A percentile compares a stretch with the other conserved stretches of the same genome.
phyloP scores from a whole-genome alignment of 208 protist genomes.

The Phytomonas sp. region DNA sequence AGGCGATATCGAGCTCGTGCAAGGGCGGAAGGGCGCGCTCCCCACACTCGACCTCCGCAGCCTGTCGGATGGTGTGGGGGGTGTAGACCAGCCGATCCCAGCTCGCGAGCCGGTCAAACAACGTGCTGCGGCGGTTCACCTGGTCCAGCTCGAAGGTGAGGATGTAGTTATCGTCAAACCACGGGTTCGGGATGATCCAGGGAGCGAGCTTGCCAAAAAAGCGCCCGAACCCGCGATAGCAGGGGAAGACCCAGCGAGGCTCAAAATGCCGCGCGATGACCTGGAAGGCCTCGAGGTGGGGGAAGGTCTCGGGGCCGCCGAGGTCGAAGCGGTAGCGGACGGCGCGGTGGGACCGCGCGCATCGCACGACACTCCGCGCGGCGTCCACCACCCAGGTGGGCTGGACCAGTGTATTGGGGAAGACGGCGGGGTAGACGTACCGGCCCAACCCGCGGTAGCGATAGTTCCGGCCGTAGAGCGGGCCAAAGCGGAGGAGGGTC shows the following conservation, averaged over 20 bases:
- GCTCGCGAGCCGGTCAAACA: constrained; percentile 81
- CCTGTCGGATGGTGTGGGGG: constrained; percentile 72
- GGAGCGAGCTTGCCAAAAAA: constrained; percentile 78
- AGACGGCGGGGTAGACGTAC: constrained; percentile 83
- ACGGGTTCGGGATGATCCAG: constrained; percentile 81
- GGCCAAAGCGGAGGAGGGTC: constrained; percentile 85
- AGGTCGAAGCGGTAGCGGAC: constrained; percentile 90
- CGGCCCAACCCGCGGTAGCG: constrained; percentile 86
- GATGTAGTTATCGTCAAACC: constrained; percentile 90
- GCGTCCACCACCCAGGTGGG: constrained; percentile 90
- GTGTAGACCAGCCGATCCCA: constrained; percentile 85
- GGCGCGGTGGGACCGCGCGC: constrained; percentile 69
- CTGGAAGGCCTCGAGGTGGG: constrained; percentile 81
- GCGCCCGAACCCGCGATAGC: constrained; percentile 74
- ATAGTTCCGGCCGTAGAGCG: constrained; percentile 84
- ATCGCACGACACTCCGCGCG: constrained; percentile 75
- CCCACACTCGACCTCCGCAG: constrained; percentile 62
- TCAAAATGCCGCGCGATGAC: constrained; percentile 64
- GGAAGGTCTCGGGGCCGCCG: constrained; percentile 80
- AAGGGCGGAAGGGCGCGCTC: constrained; percentile 44
- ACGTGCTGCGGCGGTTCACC: constrained; percentile 81
- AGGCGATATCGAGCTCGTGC: constrained; percentile 67
- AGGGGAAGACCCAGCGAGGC: constrained; percentile 64
- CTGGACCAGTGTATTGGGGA: constrained; percentile 83
- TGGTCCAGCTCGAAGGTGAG: constrained; percentile 87